Evolutionary conservation across 345 rosid species (phyloP), one percentile per base, ranked within the genome.

Genomic region (Lepidium didymum): DNA sequence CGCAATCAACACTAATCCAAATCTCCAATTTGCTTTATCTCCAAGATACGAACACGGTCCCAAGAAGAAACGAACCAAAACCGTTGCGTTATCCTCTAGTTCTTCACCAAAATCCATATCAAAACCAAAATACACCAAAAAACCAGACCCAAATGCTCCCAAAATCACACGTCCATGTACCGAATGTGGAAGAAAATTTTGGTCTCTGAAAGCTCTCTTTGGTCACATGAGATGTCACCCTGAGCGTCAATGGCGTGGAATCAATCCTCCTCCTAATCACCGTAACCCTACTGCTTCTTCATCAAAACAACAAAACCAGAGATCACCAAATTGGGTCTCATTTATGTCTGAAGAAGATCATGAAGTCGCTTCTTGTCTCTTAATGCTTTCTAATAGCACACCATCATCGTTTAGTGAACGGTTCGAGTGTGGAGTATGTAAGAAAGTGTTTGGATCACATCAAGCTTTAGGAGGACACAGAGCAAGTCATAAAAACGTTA

Each of bases 211-310:
- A 77, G 99, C 97, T 7, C 84, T 95, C 23, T 91, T 88, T 7
- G 97, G 99, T 21, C 99, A 91, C 77, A 91, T 85, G 93, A 78
- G 97, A 68, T 95, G 96, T 79, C 99, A 95, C 71, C 96, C 96
- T 45, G 96, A 82, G 79, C 89, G 96, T 49, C 84, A 88, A 74
- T 85, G 96, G 91, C 78, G 96, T 21, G 84, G 92, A 61, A 88
- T 86, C 43, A 84, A 84, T 58, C 91, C 95, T 23, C 94, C 91
- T n/a, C 81, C 82, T 1, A 69, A 67, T n/a, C 16, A 69, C 27
- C 78, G 79, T 70, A 69, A 55, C 68, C 1, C 77, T 75, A 10
- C 40, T 41, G 23, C 63, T 15, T 16, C 68, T 47, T 69, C 64
- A 56, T 69, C 78, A 31, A 70, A 33, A 31, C 68, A 37, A 0